phyloP scores from a whole-genome alignment of 2,329 filamentous ascomycete genomes.

The Exophiala calicioides region DNA sequence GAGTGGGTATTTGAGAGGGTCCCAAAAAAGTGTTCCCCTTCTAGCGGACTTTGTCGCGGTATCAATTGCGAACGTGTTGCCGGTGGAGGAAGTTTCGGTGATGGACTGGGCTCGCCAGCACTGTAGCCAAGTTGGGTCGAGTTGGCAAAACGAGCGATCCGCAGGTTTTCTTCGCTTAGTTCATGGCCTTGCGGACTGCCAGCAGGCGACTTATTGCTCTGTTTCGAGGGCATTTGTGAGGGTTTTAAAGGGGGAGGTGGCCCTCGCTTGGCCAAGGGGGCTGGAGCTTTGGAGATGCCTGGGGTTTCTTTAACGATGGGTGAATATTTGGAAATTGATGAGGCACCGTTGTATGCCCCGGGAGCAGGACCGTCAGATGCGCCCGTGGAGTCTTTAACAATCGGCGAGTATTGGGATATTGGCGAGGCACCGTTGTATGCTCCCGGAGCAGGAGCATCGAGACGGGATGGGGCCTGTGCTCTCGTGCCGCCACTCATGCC shows the following conservation, averaged over 20 bases:
- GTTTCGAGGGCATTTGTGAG: constrained; percentile 7
- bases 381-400: constrained; percentile 28
- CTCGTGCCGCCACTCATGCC: constrained; percentile 25
- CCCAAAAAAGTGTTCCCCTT: background rate
- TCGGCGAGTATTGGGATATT: constrained; percentile 32
- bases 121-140: constrained; percentile 26
- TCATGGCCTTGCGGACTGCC: constrained; percentile 12
- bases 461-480: constrained; percentile 26
- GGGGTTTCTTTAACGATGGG: constrained; percentile 30
- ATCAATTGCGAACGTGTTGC: constrained; percentile 29
- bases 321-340: constrained; percentile 32
- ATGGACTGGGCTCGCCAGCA: constrained; percentile 23
- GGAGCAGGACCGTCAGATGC: constrained; percentile 24
- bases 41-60: constrained; percentile 20
- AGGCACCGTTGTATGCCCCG: constrained; percentile 31
- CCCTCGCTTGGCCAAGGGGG: constrained; percentile 5
- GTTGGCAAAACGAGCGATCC: constrained; percentile 29
- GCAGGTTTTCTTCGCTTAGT: constrained; percentile 29
- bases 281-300: background rate
- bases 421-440: constrained; percentile 31
- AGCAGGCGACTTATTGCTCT: constrained; percentile 5
- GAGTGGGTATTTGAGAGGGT: no score
- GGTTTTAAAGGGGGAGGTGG: constrained; percentile 24
- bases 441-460: constrained; percentile 27
- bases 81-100: constrained; percentile 28